Base-by-base conservation (phyloP, 257 asterid genomes). In the Solanum sitiens region DNA sequence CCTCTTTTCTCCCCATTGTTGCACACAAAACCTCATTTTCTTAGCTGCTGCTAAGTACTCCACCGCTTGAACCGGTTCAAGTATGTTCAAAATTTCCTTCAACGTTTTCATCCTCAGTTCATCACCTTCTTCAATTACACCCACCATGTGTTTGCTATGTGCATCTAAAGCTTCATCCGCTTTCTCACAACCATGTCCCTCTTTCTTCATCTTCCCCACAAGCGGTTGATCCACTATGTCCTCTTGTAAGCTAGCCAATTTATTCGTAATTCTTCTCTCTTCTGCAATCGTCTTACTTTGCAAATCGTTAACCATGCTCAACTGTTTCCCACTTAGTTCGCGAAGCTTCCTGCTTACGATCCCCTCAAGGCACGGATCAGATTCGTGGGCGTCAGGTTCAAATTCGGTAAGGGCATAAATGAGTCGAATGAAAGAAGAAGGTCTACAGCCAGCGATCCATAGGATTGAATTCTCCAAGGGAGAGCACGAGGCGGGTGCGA, bases 31-130 rank as follows among this genome's bases (percentile, higher is more conserved):
- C 37, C 89, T 88, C 21, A 91, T 91, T 72, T 88, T 92, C 91
- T 91, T 94, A 9, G 91, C 88, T 65, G 93, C 94, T 56, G 92
- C 91, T 53, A 94, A 88, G 71, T 92, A 91, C 3, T 90, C 92
- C 90, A 91, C 95, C 11, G 93, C 94, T 86, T 94, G 94, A 86
- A n/a, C 25, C n/a, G 94, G 98, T 59, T 87, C 71, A 14, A 94
- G 89, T 6, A 93, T 86, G 80, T 30, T 72, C 3, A 92, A 14
- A 14, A 70, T 4, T 83, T 90, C 95, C 87, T 21, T 89, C 85
- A 92, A 8, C 4, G 93, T 93, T 4, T 84, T 39, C 68, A 92
- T 33, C 90, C 96, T 90, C 84, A 92, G 30, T 45, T 72, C 42
- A 85, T 94, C 95, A 32, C 91, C 97, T 85, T 86, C 95, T 89